Conservation (phyloP, 345 rosid species). For the Passiflora organensis region DNA sequence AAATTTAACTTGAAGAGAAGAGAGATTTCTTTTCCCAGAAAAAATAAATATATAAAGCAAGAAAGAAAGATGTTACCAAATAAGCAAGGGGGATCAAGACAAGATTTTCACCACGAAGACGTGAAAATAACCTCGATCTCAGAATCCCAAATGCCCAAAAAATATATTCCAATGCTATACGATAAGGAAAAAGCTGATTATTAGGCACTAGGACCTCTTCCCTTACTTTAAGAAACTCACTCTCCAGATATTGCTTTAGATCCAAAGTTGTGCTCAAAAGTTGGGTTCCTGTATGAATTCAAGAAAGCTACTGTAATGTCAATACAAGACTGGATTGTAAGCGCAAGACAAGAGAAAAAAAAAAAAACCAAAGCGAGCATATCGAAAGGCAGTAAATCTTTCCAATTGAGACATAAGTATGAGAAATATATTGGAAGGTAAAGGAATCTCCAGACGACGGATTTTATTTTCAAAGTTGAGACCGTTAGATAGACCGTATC, state of each 20-base stretch:
- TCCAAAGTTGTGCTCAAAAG: slow-evolving; percentile 66
- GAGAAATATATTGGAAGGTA: no score
- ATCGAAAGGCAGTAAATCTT: not conserved
- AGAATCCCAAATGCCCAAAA: slow-evolving; percentile 91
- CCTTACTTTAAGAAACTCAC: slow-evolving; percentile 54
- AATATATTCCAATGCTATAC: slow-evolving; percentile 59
- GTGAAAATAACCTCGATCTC: slow-evolving; percentile 80
- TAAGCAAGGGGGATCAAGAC: slow-evolving; percentile 87
- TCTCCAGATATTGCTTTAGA: slow-evolving; percentile 56
- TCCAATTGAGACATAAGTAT: not conserved
- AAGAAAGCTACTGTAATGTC: no score
- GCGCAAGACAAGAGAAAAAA: slow-evolving; percentile 2
- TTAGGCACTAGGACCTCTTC: slow-evolving; percentile 59
- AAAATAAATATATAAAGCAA: slow-evolving; percentile 4
- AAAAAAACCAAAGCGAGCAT: not conserved
- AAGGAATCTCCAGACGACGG: no score
- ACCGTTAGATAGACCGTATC: no score
- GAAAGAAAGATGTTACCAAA: slow-evolving; percentile 44
- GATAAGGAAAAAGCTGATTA: slow-evolving; percentile 58
- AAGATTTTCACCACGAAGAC: slow-evolving; percentile 82
- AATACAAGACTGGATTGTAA: slow-evolving; percentile 6
- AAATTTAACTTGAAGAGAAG: no score
- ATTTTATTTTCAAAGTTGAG: no score
- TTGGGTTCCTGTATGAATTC: slow-evolving; percentile 57
- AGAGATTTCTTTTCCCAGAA: no score